Percentiles rank a stretch among this genome's conserved stretches.
phyloP scores from a whole-genome alignment of 371 early-diverging fungal genomes.

The Mucor plumbeus region DNA sequence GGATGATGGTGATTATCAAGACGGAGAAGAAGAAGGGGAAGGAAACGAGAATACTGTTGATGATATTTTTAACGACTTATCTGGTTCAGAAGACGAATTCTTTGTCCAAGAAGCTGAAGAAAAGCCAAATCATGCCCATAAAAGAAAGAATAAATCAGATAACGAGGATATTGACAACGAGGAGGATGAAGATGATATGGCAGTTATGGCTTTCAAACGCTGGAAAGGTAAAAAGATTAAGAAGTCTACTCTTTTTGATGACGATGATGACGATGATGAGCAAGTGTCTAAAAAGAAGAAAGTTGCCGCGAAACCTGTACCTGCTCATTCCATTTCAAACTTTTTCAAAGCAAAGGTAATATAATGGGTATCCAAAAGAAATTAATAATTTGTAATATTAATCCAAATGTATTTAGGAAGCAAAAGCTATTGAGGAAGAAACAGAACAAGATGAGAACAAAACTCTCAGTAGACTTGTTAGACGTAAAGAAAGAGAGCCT shows the following conservation, averaged over 20 bases:
- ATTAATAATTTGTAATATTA: too few species aligned
- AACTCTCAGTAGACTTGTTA: constrained; percentile 27
- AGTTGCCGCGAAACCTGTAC: constrained; percentile 21
- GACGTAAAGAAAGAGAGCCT: constrained; percentile 13
- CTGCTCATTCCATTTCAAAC: constrained; percentile 30
- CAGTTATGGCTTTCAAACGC: constrained; percentile 17
- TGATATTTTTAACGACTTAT: not conserved
- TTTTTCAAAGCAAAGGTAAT: constrained; percentile 31
- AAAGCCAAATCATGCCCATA: not conserved
- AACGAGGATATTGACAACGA: constrained; percentile 12
- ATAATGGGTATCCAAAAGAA: too few species aligned
- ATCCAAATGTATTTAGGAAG: not conserved
- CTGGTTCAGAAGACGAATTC: constrained; percentile 3
- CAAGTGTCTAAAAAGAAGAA: not conserved
- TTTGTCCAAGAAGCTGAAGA: not conserved
- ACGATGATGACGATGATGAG: constrained; percentile 22
- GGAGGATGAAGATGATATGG: constrained; percentile 21
- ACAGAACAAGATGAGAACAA: constrained; percentile 4
- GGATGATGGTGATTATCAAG: constrained; percentile 15
- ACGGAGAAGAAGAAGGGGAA: constrained; percentile 21
- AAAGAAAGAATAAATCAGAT: not conserved
- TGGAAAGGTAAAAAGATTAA: constrained; percentile 25
- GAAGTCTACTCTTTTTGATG: constrained; percentile 24
- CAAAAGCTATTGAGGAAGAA: not conserved
- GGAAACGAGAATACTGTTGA: not conserved